Percentiles rank a stretch among this genome's conserved stretches.
These are phyloP conservation scores for Nakataea oryzae DNA, from an alignment of 2,329 filamentous ascomycete genomes.

Conservation along the genomic window DNA sequence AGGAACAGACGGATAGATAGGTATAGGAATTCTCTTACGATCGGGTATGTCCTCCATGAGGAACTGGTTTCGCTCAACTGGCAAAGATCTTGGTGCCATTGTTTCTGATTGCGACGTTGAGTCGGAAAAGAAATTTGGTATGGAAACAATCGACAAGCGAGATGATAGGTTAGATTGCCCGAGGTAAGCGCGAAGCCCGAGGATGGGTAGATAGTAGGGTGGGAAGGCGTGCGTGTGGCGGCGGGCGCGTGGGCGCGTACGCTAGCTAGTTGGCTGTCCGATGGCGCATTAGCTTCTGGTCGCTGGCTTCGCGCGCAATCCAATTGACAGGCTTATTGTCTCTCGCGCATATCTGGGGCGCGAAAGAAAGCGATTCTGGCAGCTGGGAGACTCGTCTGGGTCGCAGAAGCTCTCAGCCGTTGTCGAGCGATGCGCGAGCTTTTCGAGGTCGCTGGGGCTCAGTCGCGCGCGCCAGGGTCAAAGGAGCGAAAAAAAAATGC, in stretches of 20 bases:
- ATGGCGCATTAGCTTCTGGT: background rate
- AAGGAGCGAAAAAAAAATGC: background rate
- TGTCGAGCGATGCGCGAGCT: background rate
- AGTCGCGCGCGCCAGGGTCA: background rate
- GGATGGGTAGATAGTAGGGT: background rate
- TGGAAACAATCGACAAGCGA: background rate
- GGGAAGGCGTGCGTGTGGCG: background rate
- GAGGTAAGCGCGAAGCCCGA: background rate
- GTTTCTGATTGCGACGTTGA: background rate
- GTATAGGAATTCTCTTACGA: constrained; percentile 27
- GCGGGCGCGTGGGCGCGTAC: too few species aligned
- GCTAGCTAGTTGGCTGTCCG: background rate
- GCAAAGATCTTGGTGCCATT: constrained; percentile 20
- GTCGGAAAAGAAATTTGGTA: background rate
- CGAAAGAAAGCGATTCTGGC: background rate
- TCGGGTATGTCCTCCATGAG: constrained; percentile 40
- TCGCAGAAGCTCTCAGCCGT: background rate
- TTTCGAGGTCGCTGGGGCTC: background rate
- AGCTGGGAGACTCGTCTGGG: background rate
- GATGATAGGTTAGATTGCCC: background rate
- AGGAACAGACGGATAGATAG: background rate
- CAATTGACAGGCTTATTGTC: background rate
- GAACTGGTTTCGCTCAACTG: constrained; percentile 41
- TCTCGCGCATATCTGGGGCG: background rate
- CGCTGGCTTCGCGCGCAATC: background rate